Percentiles rank a stretch among this genome's conserved stretches.
Conservation (phyloP, 2,329 filamentous ascomycete species). For the Alternaria atra region DNA sequence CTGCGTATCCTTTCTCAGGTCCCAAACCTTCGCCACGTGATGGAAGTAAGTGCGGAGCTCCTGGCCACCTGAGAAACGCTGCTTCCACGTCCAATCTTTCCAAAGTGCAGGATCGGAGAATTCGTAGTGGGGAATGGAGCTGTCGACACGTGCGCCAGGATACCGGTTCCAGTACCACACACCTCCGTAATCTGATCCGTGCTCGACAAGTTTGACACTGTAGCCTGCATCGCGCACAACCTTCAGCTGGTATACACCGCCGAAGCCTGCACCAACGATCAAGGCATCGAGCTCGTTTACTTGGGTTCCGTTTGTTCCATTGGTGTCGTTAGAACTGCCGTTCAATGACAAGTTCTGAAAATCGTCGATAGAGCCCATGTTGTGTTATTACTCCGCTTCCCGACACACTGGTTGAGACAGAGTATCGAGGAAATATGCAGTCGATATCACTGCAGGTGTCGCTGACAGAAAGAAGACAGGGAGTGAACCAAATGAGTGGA, state of each 20-base stretch:
- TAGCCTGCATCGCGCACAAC: conserved; percentile 34
- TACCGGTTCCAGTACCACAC: conserved; percentile 44
- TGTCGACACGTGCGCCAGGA: conserved; percentile 41
- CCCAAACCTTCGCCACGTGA: conserved; percentile 29
- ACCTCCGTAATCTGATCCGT: conserved; percentile 29
- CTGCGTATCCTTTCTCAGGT: conserved; percentile 29
- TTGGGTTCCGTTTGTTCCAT: background rate
- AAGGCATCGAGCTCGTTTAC: conserved; percentile 32
- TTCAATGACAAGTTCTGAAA: conserved; percentile 1
- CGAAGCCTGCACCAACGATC: conserved; percentile 41
- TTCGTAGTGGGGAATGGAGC: conserved; percentile 30
- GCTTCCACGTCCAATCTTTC: conserved; percentile 29
- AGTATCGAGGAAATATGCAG: background rate
- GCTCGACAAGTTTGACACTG: conserved; percentile 33
- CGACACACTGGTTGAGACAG: background rate
- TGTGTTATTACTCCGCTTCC: background rate
- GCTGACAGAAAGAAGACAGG: background rate
- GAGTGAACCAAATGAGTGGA: background rate
- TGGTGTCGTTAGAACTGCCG: background rate
- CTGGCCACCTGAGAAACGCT: conserved; percentile 30
- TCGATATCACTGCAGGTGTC: background rate
- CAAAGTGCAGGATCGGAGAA: conserved; percentile 31
- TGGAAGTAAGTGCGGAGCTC: conserved; percentile 34
- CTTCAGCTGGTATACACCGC: conserved; percentile 40
- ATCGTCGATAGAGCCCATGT: conserved; percentile 15